Evolutionary conservation across 768 basidiomycete species (phyloP).

Genomic region (Leccinellum albellum): DNA sequence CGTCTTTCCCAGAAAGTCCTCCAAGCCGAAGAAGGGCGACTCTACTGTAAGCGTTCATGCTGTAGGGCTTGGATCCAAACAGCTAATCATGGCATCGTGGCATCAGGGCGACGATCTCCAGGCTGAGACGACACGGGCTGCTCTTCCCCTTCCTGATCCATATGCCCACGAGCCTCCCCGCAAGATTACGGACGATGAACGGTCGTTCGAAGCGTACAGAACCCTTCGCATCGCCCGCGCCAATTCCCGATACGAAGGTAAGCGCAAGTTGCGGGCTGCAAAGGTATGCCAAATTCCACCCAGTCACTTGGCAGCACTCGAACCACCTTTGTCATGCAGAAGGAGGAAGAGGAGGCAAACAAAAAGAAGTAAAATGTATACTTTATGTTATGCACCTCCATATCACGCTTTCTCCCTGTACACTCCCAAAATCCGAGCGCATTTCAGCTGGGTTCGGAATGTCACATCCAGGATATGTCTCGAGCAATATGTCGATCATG

Average conservation of each 20-base stretch:
- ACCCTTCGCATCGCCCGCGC: slow-evolving; percentile 85
- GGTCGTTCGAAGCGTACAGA: slow-evolving; percentile 82
- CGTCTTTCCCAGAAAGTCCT: slow-evolving; percentile 94
- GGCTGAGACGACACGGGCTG: slow-evolving; percentile 66
- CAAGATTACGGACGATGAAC: slow-evolving; percentile 89
- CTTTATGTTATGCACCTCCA: slow-evolving; percentile 18
- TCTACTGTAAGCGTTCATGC: slow-evolving; percentile 60
- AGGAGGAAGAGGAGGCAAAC: slow-evolving; percentile 87
- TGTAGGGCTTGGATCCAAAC: not conserved
- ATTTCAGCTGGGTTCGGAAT: not conserved
- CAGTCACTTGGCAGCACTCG: slow-evolving; percentile 4
- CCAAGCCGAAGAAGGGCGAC: slow-evolving; percentile 95
- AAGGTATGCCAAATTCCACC: slow-evolving; percentile 57
- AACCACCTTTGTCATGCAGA: slow-evolving; percentile 41
- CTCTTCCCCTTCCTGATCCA: slow-evolving; percentile 63
- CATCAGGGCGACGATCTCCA: slow-evolving; percentile 77
- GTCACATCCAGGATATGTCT: slow-evolving; percentile 24
- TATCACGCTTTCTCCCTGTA: slow-evolving; percentile 25
- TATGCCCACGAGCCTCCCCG: slow-evolving; percentile 80
- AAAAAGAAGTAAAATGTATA: slow-evolving; percentile 74
- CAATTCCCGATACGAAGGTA: slow-evolving; percentile 79
- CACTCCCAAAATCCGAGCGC: slow-evolving; percentile 38
- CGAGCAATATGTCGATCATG: not conserved
- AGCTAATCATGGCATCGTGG: slow-evolving; percentile 5
- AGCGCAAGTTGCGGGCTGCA: slow-evolving; percentile 78